Conservation (phyloP, 2,329 filamentous ascomycete genomes). For the Plenodomus lindquistii region DNA sequence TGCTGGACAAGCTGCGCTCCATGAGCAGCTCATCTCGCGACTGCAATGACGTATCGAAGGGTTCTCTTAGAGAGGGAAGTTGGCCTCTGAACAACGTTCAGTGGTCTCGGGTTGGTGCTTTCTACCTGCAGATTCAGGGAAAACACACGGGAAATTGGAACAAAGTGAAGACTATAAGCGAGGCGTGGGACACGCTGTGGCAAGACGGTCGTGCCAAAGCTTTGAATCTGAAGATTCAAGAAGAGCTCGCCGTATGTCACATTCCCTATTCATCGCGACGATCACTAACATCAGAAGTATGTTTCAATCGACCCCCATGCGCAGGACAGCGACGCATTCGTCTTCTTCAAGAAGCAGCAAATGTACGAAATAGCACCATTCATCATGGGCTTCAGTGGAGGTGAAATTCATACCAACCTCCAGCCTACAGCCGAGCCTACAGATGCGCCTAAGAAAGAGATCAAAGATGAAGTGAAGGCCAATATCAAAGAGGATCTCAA, state of each 20-base stretch:
- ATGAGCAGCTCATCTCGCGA: neutral
- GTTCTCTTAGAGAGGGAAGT: conserved; percentile 9
- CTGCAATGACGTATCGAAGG: conserved; percentile 8
- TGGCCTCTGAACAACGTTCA: conserved; percentile 9
- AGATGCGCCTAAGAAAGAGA: neutral
- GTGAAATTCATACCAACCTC: conserved; percentile 16
- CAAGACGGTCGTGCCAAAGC: neutral
- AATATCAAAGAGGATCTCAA: no score
- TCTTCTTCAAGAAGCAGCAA: conserved; percentile 29
- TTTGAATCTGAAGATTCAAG: conserved; percentile 1
- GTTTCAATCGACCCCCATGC: conserved; percentile 26
- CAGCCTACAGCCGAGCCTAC: neutral
- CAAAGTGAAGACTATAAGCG: conserved; percentile 4
- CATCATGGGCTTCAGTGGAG: conserved; percentile 21
- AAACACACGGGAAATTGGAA: conserved; percentile 15
- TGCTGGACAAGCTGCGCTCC: conserved; percentile 5
- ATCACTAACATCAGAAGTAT: conserved; percentile 21
- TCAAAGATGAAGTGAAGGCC: no score
- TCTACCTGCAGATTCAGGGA: conserved; percentile 14
- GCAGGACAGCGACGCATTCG: conserved; percentile 23
- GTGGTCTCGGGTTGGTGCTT: conserved; percentile 30
- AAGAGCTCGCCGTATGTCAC: conserved; percentile 25
- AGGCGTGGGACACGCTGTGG: conserved; percentile 27
- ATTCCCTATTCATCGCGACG: neutral
- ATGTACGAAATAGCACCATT: conserved; percentile 14